Base-by-base conservation (phyloP, 805 yeast species). In the Wickerhamomyces kurtzmanii region DNA sequence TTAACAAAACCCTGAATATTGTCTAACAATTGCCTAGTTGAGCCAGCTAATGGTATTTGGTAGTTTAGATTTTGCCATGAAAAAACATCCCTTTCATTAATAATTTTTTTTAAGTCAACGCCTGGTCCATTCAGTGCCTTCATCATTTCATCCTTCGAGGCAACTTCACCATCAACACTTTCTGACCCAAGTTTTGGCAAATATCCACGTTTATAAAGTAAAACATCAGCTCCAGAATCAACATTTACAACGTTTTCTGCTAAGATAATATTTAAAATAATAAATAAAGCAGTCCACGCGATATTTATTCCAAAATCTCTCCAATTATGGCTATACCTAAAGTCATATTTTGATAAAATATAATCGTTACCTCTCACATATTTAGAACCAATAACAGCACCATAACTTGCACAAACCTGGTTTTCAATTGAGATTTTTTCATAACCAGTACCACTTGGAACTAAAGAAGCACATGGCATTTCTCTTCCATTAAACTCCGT, bases 391-490 rank as follows among this genome's bases (percentile, higher is more conserved):
- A 61, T 51, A 6, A 41, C 52, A 8, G 80, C 61, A 38, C 80
- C 81, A 17, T 59, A 59, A 27, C 64, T 55, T 22, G 66, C 55
- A 57, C 83, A 75, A 21, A 71, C 60, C 42, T 58, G 63, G 33
- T 65, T 55, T 5, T 34, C 49, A 6, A 50, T 21, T 3, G 62
- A 37, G 17, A 64, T 43, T 33, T 57, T 47, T 22, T 55, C 63
- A 46, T 74, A 75, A n/a, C 65, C 68, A 4, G 65, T 55, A 34
- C 82, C 83, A 27, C 46, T 29, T 12, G 84, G 84, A 35, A 75
- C 53, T 32, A 51, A 57, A 2, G 47, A 27, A 24, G 65, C 41
- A 54, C 84, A 75, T 17, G 51, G 40, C 62, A 72, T 72, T 24
- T 59, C 52, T 34, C 73, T 57, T 22, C 65, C 67, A 35, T 62